phyloP scores from a whole-genome alignment of 257 asterid genomes.

The Solanum ahanhuiri region DNA sequence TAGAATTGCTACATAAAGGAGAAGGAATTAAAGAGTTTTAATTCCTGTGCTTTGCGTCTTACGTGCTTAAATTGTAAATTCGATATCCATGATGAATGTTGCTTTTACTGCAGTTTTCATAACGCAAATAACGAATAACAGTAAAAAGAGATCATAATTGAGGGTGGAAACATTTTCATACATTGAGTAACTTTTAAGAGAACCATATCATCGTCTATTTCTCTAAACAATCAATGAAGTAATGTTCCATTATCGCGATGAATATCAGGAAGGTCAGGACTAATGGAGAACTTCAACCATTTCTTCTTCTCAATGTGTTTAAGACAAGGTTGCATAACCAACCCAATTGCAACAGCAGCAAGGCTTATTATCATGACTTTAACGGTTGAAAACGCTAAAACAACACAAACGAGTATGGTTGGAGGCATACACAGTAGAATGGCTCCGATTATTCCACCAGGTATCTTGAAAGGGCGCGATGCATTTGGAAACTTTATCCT shows the following conservation, averaged over 20 bases:
- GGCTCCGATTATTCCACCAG: conserved; percentile 50
- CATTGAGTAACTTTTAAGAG: neutral
- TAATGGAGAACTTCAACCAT: conserved; percentile 45
- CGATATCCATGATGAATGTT: too few species aligned
- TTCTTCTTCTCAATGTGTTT: conserved; percentile 36
- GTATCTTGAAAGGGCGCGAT: conserved; percentile 53
- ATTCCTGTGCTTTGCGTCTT: too few species aligned
- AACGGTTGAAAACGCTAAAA: conserved; percentile 35
- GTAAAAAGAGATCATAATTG: neutral
- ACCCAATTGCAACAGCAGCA: conserved; percentile 35
- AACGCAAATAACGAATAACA: too few species aligned
- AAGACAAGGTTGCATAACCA: conserved; percentile 40
- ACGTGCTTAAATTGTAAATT: too few species aligned
- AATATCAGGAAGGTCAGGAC: conserved; percentile 43
- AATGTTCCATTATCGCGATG: neutral
- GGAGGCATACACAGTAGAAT: conserved; percentile 45
- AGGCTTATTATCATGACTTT: conserved; percentile 37
- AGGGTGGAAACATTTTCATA: neutral
- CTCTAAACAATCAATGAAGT: neutral
- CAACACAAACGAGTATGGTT: conserved; percentile 29
- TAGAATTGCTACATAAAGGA: neutral
- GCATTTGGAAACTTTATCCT: conserved; percentile 36
- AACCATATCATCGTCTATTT: neutral
- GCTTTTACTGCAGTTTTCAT: too few species aligned
- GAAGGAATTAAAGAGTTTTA: too few species aligned